Evolutionary conservation across 2,329 filamentous ascomycete species (phyloP).

Genomic region (Rachicladosporium sp.): DNA sequence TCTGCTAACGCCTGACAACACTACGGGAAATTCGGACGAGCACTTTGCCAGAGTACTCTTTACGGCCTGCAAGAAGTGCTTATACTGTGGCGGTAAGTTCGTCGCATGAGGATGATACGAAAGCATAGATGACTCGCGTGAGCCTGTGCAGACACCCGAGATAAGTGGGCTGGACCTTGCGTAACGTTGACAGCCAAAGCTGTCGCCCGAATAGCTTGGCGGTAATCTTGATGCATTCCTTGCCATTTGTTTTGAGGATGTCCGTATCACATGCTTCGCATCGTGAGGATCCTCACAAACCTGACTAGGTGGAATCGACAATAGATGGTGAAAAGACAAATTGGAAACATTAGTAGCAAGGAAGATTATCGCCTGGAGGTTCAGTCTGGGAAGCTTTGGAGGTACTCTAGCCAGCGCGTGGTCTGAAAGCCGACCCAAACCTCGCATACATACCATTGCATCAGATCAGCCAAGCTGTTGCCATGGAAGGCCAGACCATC

Average conservation of each 20-base stretch:
- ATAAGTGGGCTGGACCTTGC: not conserved
- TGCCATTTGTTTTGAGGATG: conserved; percentile 6
- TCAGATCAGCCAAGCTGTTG: conserved; percentile 1
- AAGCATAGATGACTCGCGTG: too few species aligned
- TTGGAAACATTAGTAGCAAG: too few species aligned
- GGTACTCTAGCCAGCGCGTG: too few species aligned
- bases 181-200: conserved; percentile 2
- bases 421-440: too few species aligned
- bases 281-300: not conserved
- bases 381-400: too few species aligned
- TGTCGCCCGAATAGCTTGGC: conserved; percentile 3
- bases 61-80: conserved; percentile 23
- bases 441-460: not conserved
- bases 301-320: too few species aligned
- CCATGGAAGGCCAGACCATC: not conserved
- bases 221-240: conserved; percentile 14
- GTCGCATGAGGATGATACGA: conserved; percentile 11
- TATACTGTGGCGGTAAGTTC: conserved; percentile 28
- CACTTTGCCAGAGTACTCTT: conserved; percentile 21
- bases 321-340: too few species aligned
- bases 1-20: conserved; percentile 1
- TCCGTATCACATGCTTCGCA: too few species aligned
- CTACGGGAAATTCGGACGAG: not conserved
- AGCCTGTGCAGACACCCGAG: not conserved
- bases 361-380: too few species aligned